Conservation (phyloP, 2,329 filamentous ascomycete species). For the Neurospora sp. region DNA sequence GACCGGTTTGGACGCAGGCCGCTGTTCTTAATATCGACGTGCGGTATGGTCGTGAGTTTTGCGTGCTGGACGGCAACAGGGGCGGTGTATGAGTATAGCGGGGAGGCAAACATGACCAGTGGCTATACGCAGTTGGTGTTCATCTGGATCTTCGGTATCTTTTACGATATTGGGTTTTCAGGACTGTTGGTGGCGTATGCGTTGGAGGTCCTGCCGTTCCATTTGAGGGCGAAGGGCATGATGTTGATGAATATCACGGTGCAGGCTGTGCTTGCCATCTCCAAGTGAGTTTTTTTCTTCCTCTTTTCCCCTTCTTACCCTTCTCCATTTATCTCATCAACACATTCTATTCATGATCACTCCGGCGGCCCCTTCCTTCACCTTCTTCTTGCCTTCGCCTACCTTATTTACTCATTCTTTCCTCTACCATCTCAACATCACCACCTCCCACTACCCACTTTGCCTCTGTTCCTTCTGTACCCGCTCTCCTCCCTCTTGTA, state of each 20-base stretch:
- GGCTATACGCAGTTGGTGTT: conserved; percentile 46
- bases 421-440: not conserved
- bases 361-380: not conserved
- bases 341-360: not conserved
- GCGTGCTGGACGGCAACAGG: conserved; percentile 42
- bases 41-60: conserved; percentile 36
- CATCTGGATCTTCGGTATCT: conserved; percentile 49
- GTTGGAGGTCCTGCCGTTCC: conserved; percentile 49
- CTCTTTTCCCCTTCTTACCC: not conserved
- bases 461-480: not conserved
- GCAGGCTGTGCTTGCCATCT: conserved; percentile 50
- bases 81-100: conserved; percentile 36
- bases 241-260: conserved; percentile 57
- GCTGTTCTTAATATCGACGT: conserved; percentile 40
- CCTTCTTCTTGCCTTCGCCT: not conserved
- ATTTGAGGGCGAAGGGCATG: conserved; percentile 47
- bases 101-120: conserved; percentile 33
- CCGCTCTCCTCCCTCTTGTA: not conserved
- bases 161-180: conserved; percentile 51
- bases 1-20: conserved; percentile 42
- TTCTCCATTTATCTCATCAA: not conserved
- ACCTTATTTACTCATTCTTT: not conserved
- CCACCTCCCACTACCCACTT: conserved; percentile 11
- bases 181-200: conserved; percentile 48
- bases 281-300: conserved; percentile 38